Evolutionary conservation across 768 basidiomycete genomes (phyloP), one percentile per base, ranked within the genome.

Genomic region (Pulveroboletus frians): DNA sequence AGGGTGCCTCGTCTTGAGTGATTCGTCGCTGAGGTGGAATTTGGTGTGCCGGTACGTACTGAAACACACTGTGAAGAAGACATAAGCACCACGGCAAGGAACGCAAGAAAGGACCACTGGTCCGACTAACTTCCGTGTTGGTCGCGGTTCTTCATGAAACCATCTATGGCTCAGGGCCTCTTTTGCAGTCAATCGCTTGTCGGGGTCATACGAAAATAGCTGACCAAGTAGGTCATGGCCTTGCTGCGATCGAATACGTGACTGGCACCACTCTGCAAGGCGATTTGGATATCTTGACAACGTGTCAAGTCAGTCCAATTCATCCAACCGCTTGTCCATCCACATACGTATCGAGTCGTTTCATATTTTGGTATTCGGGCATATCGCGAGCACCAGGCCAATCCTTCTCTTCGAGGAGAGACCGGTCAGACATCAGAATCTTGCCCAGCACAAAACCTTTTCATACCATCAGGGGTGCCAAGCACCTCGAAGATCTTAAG

Each of bases 401-500:
- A 21, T 91, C 83, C 42, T 80, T 79, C 56, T 88, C 93, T 94
- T 59, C n/a, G 34, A 35, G 31, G 46, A 30, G 40, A 39, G 14
- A 29, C 34, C 50, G 29, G 51, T 51, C 38, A 26, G 35, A 35
- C 39, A 48, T 27, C 20, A 50, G 4, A 6, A 17, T 42, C 17
- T 39, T 36, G 11, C 50, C 17, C 14, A 4, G 20, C 3, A 41
- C 17, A 34, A 27, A 31, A 26, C 10, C 2, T 1, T 9, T 43
- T 34, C 1, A 57, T 59, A 91, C 93, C 84, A 44, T 88, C 79
- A 38, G 94, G 87, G 5, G 88, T 91, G 5, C 96, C 94, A 15
- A 96, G 68, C 0, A 98, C 85, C 59, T 99, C 96, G 50, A 97
- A 86, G n/a, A 99, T 96, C 70, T 92, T 94, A 23, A 89, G 70